Evolutionary conservation across 768 basidiomycete species (phyloP).

Genomic region (Xerocomus brunneocitrinus): DNA sequence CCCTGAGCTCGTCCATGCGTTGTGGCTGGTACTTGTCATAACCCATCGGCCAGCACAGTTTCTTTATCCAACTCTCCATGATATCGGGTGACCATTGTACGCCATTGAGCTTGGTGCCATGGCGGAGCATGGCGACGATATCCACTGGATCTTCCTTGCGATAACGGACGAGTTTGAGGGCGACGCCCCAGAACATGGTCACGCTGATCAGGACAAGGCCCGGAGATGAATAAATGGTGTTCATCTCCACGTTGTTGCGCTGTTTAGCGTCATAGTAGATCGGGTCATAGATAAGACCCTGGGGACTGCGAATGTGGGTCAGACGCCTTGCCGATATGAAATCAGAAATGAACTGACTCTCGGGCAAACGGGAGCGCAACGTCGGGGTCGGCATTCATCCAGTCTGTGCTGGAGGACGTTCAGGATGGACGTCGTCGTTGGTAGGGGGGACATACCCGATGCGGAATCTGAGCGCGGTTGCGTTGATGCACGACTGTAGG

Average conservation of each 20-base stretch:
- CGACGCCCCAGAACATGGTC: conserved; percentile 67
- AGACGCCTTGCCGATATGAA: conserved; percentile 2
- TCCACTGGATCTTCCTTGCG: conserved; percentile 58
- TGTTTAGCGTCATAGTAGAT: conserved; percentile 52
- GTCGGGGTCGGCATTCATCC: conserved; percentile 78
- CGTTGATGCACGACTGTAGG: conserved; percentile 51
- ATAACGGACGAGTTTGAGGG: conserved; percentile 71
- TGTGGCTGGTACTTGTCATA: conserved; percentile 46
- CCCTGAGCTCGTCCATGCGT: conserved; percentile 43
- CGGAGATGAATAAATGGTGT: conserved; percentile 54
- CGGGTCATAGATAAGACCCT: conserved; percentile 47
- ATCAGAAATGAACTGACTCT: conserved; percentile 41
- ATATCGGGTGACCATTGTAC: conserved; percentile 52
- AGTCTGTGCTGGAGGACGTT: conserved; percentile 38
- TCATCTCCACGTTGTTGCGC: conserved; percentile 45
- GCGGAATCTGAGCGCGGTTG: conserved; percentile 46
- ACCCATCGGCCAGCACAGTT: conserved; percentile 61
- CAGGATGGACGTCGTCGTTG: neutral
- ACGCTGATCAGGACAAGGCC: conserved; percentile 59
- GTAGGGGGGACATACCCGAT: conserved; percentile 35
- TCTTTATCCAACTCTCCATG: conserved; percentile 55
- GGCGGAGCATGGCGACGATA: conserved; percentile 59
- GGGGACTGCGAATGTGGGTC: conserved; percentile 13
- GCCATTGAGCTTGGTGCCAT: conserved; percentile 49
- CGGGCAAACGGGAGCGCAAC: conserved; percentile 63